These are phyloP conservation scores for Monascus ruber DNA, from an alignment of 2,329 filamentous ascomycete species.

Conservation along the genomic window DNA sequence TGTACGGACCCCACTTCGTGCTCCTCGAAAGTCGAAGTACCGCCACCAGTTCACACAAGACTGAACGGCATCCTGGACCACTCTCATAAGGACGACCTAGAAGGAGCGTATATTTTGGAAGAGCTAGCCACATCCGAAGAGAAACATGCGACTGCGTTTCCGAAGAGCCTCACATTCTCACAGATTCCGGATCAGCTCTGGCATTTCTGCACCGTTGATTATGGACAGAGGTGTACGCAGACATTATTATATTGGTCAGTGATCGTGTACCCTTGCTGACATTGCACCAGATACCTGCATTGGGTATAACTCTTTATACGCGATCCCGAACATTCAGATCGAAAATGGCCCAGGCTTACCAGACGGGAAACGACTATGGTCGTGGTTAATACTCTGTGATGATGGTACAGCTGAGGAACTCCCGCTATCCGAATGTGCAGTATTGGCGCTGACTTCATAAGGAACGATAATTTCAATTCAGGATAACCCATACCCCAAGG, in stretches of 20 bases:
- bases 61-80: constrained; percentile 4
- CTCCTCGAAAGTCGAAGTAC: constrained; percentile 9
- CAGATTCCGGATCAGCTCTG: constrained; percentile 58
- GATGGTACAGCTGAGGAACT: constrained; percentile 38
- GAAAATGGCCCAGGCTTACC: constrained; percentile 26
- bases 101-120: constrained; percentile 18
- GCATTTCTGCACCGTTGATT: constrained; percentile 64
- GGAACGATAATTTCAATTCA: constrained; percentile 61
- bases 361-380: constrained; percentile 50
- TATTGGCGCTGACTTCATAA: constrained; percentile 13
- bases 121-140: constrained; percentile 11
- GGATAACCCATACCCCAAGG: constrained; percentile 45
- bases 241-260: neutral
- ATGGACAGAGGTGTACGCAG: constrained; percentile 49
- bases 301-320: constrained; percentile 52
- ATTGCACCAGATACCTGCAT: constrained; percentile 49
- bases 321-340: constrained; percentile 36
- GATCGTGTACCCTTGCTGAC: constrained; percentile 10
- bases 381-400: constrained; percentile 58
- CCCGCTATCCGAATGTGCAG: neutral
- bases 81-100: constrained; percentile 17
- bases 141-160: constrained; percentile 13
- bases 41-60: constrained; percentile 5
- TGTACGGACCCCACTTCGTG: constrained; percentile 40
- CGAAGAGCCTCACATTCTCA: constrained; percentile 38